Percentiles rank a stretch among this genome's conserved stretches.
Evolutionary conservation across 345 rosid species (phyloP).

Genomic region (Hypericum androsaemum): DNA sequence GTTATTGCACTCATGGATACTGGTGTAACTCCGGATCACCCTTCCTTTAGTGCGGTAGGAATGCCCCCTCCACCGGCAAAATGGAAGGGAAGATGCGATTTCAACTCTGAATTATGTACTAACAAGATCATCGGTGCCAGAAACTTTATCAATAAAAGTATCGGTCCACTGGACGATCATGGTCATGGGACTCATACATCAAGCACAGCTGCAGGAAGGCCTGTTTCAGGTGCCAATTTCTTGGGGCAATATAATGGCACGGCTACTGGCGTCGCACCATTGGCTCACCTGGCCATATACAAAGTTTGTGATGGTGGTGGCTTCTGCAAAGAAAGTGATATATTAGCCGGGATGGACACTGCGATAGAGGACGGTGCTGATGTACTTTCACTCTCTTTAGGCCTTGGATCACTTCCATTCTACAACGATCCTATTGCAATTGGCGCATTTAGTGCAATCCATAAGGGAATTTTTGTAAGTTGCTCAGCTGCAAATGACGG

Average conservation of each 20-base stretch:
- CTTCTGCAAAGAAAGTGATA: background rate
- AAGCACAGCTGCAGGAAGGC: background rate
- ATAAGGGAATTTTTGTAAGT: constrained; percentile 1
- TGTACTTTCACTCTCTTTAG: background rate
- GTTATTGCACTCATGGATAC: background rate
- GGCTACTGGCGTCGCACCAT: background rate
- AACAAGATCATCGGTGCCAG: background rate
- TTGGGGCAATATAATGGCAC: background rate
- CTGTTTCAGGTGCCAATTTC: background rate
- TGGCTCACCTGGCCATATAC: constrained; percentile 2
- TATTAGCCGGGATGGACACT: background rate
- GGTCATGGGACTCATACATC: constrained; percentile 3
- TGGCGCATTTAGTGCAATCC: background rate
- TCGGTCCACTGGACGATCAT: background rate
- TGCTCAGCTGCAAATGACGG: background rate
- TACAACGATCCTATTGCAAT: background rate
- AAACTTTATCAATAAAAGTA: background rate
- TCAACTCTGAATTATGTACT: background rate
- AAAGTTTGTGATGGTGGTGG: background rate
- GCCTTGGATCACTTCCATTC: background rate
- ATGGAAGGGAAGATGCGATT: constrained; percentile 1
- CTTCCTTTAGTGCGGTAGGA: background rate
- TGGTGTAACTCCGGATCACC: background rate
- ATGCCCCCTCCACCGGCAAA: background rate
- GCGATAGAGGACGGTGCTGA: background rate